Percentiles rank a stretch among this genome's conserved stretches.
These are phyloP conservation scores for Omphalotus guepiniiformis DNA, from an alignment of 768 basidiomycete species.

Conservation along the genomic window DNA sequence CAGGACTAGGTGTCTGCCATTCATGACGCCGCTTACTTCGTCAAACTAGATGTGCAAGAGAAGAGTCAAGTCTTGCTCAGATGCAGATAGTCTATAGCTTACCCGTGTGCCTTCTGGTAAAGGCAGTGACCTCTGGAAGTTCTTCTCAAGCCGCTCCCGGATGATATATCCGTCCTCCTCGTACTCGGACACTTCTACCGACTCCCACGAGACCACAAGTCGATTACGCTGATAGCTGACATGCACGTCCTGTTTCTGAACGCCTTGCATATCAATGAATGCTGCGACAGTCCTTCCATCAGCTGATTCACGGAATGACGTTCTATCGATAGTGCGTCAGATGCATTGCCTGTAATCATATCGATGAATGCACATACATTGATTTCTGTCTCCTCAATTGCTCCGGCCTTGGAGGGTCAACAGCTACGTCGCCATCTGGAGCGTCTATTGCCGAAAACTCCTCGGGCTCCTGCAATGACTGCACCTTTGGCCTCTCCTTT, in stretches of 20 bases:
- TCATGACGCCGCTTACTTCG: slow-evolving; percentile 67
- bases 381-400: slow-evolving; percentile 58
- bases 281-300: slow-evolving; percentile 69
- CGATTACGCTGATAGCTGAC: slow-evolving; percentile 65
- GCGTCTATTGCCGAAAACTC: slow-evolving; percentile 31
- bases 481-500: slow-evolving; percentile 64
- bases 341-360: slow-evolving; percentile 12
- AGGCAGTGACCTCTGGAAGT: slow-evolving; percentile 63
- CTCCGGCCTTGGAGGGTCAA: slow-evolving; percentile 24
- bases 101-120: slow-evolving; percentile 73
- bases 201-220: slow-evolving; percentile 65
- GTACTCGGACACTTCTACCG: slow-evolving; percentile 54
- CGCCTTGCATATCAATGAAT: slow-evolving; percentile 66
- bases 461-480: slow-evolving; percentile 53
- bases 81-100: slow-evolving; percentile 16
- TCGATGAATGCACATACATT: slow-evolving; percentile 40
- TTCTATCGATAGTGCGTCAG: slow-evolving; percentile 34
- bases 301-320: slow-evolving; percentile 65
- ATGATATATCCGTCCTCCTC: slow-evolving; percentile 58
- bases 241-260: slow-evolving; percentile 71
- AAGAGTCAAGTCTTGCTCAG: background rate
- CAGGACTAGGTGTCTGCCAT: slow-evolving; percentile 54
- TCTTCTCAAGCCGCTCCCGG: slow-evolving; percentile 59
- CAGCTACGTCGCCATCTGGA: slow-evolving; percentile 33
- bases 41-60: slow-evolving; percentile 47